Evolutionary conservation across 495 filamentous ascomycete species (phyloP), one percentile per base, ranked within the genome.

Genomic region (Neurospora sp.): DNA sequence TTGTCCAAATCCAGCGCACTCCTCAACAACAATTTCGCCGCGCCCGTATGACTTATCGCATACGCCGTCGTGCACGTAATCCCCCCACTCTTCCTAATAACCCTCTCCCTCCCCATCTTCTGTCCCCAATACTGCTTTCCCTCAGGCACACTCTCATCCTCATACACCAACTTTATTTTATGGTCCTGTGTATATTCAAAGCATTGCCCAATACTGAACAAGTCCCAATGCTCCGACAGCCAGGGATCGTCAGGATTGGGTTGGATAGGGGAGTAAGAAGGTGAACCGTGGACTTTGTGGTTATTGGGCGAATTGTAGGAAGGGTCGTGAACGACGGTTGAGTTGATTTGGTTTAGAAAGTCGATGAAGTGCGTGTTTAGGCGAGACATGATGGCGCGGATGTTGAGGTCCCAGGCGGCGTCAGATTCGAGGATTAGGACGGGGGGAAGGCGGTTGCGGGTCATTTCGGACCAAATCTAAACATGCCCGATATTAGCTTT

Each of bases 401-500:
- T 37, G 40, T 74, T 73, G 72, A 77, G 38, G 70, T 77, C 76
- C 74, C 74, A 77, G 7, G 72, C 71, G 3, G 76, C 76, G 59
- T 77, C 76, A 21, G 76, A 77, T 37, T 77, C 76, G 36, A 77
- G 71, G 71, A 76, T 77, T 11, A 77, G 31, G 21, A 76, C 39
- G 2, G 76, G 76, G 13, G 76, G 76, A 3, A 62, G 34, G 74
- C 72, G 76, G 8, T 42, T 59, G 38, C 76, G 42, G 34, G 75
- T 71, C 70, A 74, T 71, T 19, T 74, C 66, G 42, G 72, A 66
- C 76, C 76, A 77, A 69, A 76, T 75, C 75, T 76, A 40, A n/a
- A 3, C 2, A 11, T 13, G n/a, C n/a, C n/a, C n/a, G 28, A 24
- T 36, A 70, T 73, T 24, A 70, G 72, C 31, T 17, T 9, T 19